Base-by-base conservation (phyloP, 169 alveolate species). In the Plasmodium adleri region DNA sequence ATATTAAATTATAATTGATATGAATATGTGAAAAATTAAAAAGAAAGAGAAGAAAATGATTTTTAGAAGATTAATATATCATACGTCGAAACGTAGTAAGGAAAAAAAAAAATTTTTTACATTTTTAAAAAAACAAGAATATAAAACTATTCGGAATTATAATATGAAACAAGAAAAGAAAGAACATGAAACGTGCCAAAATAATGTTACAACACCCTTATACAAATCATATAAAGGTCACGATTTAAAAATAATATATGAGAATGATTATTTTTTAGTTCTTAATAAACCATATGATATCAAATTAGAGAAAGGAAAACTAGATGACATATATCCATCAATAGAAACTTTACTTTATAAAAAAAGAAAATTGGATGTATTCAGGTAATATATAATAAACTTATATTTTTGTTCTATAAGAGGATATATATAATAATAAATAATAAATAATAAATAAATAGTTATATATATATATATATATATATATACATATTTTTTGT, bases 251-350 rank as follows among this genome's bases (percentile, higher is more conserved):
- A 80, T 80, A 52, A 67, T 67, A 26, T 80, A 80, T 56, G 90
- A 80, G 70, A 80, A 80, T 67, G 72, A 80, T 43, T 80, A 54
- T 47, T 80, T 80, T 54, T 17, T 80, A 47, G 90, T 80, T 59
- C 63, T 80, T 45, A 80, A 68, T 62, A 80, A 80, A 72, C 90
- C 90, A 15, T 80, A 80, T 68, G 90, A 80, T 71, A 80, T 80
- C 24, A 80, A 80, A 47, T 56, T 80, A 52, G 90, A 80, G 50
- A 66, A 68, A 28, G 90, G 90, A 54, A 80, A 80, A 32, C 43
- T 26, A 5, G 90, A 80, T 62, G 83, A 67, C 45, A 56, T 80
- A 5, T 80, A 80, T 52, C 90, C 90, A 60, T 80, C 90, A n/a
- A 72, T 80, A 45, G 90, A 80, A 67, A 80, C 90, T 26, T 50